Percentiles rank a stretch among this genome's conserved stretches.
phyloP scores from a whole-genome alignment of 2,329 filamentous ascomycete genomes.

The Trichoderma koningii region DNA sequence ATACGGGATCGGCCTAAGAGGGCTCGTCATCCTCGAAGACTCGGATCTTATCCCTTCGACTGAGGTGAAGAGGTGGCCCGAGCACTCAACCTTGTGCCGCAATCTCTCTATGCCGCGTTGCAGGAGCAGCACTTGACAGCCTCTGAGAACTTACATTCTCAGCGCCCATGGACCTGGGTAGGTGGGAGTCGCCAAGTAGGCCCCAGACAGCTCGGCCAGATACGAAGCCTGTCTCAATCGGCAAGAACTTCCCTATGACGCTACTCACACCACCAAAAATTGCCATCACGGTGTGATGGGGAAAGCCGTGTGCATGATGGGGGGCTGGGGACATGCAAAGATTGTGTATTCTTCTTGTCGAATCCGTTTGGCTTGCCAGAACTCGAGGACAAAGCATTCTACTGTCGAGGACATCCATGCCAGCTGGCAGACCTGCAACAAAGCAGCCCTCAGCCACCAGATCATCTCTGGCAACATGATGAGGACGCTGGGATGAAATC shows the following conservation, averaged over 20 bases:
- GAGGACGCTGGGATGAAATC: not conserved
- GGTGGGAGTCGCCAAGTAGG: not conserved
- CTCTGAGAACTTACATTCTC: not conserved
- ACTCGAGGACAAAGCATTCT: not conserved
- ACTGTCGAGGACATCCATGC: not conserved
- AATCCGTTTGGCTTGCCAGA: not conserved
- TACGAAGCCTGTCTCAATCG: not conserved
- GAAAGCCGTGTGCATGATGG: not conserved
- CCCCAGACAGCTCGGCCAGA: too few relatives aligned
- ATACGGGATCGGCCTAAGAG: not conserved
- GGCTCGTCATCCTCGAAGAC: not conserved
- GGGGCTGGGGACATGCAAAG: not conserved
- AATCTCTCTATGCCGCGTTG: not conserved
- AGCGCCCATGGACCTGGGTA: not conserved
- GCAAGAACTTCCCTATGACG: slow-evolving; percentile 1
- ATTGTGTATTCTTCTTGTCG: too few relatives aligned
- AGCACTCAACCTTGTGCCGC: not conserved
- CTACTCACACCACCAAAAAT: not conserved
- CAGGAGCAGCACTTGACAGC: not conserved
- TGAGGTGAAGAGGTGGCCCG: too few relatives aligned
- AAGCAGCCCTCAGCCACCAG: not conserved
- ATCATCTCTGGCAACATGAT: not conserved
- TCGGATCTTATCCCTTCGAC: not conserved
- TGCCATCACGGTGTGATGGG: not conserved
- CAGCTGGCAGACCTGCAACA: not conserved